Percentiles rank a stretch among this genome's conserved stretches.
phyloP scores from a whole-genome alignment of 768 basidiomycete genomes.

The Mycena chlorophos region DNA sequence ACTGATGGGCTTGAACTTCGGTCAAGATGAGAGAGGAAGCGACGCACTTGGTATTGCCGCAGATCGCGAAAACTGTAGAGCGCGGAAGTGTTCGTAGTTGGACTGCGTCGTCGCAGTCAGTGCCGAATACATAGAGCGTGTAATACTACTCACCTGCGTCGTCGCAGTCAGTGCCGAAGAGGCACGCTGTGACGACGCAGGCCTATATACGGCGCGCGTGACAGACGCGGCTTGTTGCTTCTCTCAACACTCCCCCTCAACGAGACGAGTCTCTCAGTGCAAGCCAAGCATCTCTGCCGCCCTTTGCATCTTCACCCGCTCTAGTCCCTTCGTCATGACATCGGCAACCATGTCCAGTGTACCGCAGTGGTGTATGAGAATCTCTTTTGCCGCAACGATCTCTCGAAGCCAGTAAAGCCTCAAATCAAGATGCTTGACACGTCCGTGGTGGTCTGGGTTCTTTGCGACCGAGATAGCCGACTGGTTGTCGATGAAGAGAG shows the following conservation, averaged over 20 bases:
- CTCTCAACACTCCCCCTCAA: conserved; percentile 1
- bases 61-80: conserved; percentile 32
- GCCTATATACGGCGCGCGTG: neutral
- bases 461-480: conserved; percentile 31
- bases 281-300: neutral
- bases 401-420: conserved; percentile 2
- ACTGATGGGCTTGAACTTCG: conserved; percentile 17
- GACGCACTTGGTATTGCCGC: conserved; percentile 44
- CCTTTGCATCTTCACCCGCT: neutral
- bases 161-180: conserved; percentile 1
- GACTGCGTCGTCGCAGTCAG: neutral
- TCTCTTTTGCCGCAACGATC: conserved; percentile 25
- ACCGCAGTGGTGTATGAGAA: conserved; percentile 18
- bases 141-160: neutral
- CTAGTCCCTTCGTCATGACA: neutral
- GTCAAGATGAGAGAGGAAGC: neutral
- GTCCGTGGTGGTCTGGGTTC: conserved; percentile 31
- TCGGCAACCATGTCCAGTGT: neutral
- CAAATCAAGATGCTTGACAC: conserved; percentile 25
- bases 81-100: neutral
- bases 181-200: neutral
- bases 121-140: neutral
- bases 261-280: neutral
- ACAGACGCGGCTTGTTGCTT: neutral
- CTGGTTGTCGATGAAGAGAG: conserved; percentile 29